phyloP scores from a whole-genome alignment of 2,329 filamentous ascomycete species.

The Metarhizium album region DNA sequence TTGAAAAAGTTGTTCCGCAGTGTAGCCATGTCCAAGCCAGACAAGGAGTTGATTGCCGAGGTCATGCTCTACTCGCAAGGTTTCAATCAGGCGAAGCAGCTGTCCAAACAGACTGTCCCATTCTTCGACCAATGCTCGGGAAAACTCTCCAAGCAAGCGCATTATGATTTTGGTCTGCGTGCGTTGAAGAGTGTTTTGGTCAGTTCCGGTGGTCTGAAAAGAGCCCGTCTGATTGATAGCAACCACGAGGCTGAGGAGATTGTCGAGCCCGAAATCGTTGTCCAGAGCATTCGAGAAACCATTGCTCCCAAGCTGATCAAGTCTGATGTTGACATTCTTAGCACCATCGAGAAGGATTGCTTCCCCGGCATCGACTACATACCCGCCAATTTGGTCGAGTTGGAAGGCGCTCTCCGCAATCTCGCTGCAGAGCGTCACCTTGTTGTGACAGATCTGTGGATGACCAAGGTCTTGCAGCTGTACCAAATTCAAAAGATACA shows the following conservation, averaged over 20 bases:
- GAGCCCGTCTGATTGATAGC: constrained; percentile 57
- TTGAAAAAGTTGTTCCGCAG: constrained; percentile 99
- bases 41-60: constrained; percentile 98
- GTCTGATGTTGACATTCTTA: constrained; percentile 81
- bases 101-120: constrained; percentile 92
- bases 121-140: constrained; percentile 90
- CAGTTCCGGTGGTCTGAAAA: constrained; percentile 92
- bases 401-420: constrained; percentile 71
- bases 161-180: constrained; percentile 98
- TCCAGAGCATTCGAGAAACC: constrained; percentile 96
- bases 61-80: constrained; percentile 99
- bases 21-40: constrained; percentile 98
- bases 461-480: constrained; percentile 92
- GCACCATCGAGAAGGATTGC: constrained; percentile 67
- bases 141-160: constrained; percentile 84
- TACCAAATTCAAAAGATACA: constrained; percentile 98
- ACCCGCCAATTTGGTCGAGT: constrained; percentile 69
- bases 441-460: constrained; percentile 88
- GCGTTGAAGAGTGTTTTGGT: constrained; percentile 97
- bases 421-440: constrained; percentile 78
- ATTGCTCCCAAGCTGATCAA: constrained; percentile 96
- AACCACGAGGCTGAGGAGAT: constrained; percentile 55
- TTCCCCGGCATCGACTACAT: constrained; percentile 93
- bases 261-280: constrained; percentile 92
- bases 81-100: constrained; percentile 88